phyloP scores from a whole-genome alignment of 495 filamentous ascomycete genomes.

The Talaromyces wortmannii region DNA sequence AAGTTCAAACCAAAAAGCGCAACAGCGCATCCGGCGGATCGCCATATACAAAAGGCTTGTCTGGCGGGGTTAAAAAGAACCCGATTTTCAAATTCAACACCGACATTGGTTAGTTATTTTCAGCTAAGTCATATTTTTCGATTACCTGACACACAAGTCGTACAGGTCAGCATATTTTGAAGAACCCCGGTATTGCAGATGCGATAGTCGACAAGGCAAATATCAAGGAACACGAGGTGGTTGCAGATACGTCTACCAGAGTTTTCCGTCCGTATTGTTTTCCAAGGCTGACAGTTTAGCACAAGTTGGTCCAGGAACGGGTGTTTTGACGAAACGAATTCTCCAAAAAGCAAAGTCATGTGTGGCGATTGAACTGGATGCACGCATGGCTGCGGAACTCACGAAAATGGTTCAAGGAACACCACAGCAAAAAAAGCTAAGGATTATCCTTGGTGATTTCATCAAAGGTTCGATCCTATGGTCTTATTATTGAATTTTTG shows the following conservation, averaged over 20 bases:
- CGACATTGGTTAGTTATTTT: constrained; percentile 4
- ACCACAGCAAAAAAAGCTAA: constrained; percentile 5
- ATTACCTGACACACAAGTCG: neutral
- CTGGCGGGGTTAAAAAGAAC: constrained; percentile 1
- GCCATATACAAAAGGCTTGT: constrained; percentile 4
- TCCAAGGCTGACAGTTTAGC: neutral
- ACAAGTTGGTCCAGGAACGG: constrained; percentile 9
- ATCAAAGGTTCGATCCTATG: constrained; percentile 2
- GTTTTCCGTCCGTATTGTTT: neutral
- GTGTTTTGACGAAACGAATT: constrained; percentile 7
- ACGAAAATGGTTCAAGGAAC: constrained; percentile 9
- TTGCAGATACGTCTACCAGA: neutral
- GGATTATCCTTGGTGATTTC: constrained; percentile 9
- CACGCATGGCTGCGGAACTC: constrained; percentile 10
- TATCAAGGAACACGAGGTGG: constrained; percentile 6
- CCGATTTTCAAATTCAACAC: constrained; percentile 12
- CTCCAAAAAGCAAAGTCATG: constrained; percentile 8
- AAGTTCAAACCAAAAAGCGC: constrained; percentile 5
- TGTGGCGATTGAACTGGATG: constrained; percentile 7
- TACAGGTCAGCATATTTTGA: constrained; percentile 8
- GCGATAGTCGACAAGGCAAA: constrained; percentile 10
- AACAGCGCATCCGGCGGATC: constrained; percentile 1
- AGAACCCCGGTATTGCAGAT: constrained; percentile 8
- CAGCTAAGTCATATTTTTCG: neutral
- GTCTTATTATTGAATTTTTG: neutral